Base-by-base conservation (phyloP, 2,329 filamentous ascomycete genomes). In the Trichoderma breve region DNA sequence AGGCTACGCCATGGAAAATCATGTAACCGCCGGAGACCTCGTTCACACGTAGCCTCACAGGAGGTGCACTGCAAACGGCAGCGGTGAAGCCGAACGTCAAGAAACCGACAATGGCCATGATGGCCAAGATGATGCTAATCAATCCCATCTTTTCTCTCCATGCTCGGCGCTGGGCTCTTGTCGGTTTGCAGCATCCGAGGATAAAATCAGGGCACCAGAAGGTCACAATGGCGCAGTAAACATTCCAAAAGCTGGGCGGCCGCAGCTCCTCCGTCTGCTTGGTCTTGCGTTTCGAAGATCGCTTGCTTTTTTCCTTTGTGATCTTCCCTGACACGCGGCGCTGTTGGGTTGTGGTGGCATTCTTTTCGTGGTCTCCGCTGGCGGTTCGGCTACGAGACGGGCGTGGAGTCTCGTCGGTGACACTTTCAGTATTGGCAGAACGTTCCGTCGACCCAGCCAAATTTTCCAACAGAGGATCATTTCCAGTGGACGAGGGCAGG, bases 81-180 rank as follows among this genome's bases (percentile, higher is more conserved):
- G 92, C 88, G 4, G 93, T 98, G 82, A 99, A 99, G 58, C 96
- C 96, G 78, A 99, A 99, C 0, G 96, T 99, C 69, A 99, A 85
- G 83, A 95, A 99, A 79, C 96, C 96, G 62, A 99, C 95, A 78
- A 95, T 90, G 11, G 90, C 88, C 86, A 95, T 97, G 79, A 98
- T 95, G 73, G 92, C 79, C 36, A 97, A 79, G 79, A 99, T 99
- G 79, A 99, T 90, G 83, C 95, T 97, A 83, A 98, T 93, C 72
- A 99, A 84, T 3, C 96, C 96, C 86, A 99, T 97, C 87, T 99
- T 99, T 81, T 99, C 96, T 75, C 96, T 90, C 96, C 96, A 99
- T 3, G 96, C 96, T 78, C 94, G 89, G 79, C 94, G 92, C 81
- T 98, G 94, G 18, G 92, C 94, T 81, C 93, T 96, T 60, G 93